Conservation (phyloP, 257 asterid species). For the Solanum habrochaites region DNA sequence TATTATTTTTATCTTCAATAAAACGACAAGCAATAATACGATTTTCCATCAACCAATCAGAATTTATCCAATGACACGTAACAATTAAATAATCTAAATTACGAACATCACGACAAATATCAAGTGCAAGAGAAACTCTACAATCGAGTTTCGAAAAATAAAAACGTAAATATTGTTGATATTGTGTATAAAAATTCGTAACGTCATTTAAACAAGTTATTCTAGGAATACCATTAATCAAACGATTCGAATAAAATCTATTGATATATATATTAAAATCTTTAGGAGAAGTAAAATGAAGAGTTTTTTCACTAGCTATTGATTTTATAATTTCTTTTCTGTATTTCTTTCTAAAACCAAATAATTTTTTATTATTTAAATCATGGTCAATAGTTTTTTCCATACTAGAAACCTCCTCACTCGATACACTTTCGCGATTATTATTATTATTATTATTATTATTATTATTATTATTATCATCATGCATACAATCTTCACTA, state of each 20-base stretch:
- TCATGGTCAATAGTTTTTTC: neutral
- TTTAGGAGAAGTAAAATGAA: neutral
- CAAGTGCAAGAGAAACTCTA: neutral
- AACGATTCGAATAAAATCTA: neutral
- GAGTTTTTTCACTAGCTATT: neutral
- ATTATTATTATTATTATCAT: neutral
- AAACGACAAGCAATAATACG: neutral
- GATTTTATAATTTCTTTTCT: neutral
- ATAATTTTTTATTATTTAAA: neutral
- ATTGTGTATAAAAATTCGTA: neutral
- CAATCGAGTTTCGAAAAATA: neutral
- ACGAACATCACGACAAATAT: neutral
- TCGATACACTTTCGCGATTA: neutral
- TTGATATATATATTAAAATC: neutral
- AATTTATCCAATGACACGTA: neutral
- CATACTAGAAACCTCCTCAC: neutral
- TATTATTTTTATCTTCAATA: neutral
- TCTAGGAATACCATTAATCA: neutral
- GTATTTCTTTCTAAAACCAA: neutral
- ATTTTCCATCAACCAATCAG: neutral
- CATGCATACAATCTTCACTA: neutral
- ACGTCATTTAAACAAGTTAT: neutral
- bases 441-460: neutral
- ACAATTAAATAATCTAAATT: neutral
- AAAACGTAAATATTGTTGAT: neutral